These are phyloP conservation scores for Fomes fomentarius DNA, from an alignment of 1,284 basidiomycete genomes.

Conservation along the genomic window DNA sequence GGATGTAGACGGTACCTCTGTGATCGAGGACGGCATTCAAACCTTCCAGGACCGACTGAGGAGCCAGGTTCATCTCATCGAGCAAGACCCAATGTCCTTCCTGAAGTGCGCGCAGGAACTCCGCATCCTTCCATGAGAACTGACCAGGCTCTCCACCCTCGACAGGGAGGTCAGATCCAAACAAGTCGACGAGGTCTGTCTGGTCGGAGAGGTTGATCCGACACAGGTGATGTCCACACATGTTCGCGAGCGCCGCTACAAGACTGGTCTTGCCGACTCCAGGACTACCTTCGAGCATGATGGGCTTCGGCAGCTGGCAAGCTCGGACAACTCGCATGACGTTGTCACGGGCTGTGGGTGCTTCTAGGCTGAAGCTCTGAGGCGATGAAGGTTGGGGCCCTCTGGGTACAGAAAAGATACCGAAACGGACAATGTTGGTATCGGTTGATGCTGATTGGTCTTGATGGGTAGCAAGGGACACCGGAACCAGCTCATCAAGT, in stretches of 20 bases:
- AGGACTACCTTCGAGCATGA: conserved; percentile 96
- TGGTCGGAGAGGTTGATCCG: conserved; percentile 99
- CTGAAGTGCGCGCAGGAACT: conserved; percentile 93
- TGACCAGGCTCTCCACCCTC: conserved; percentile 92
- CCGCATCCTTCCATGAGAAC: conserved; percentile 97
- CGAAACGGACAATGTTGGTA: conserved; percentile 60
- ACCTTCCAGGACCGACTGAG: conserved; percentile 95
- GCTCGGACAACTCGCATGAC: conserved; percentile 90
- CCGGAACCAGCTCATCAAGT: conserved; percentile 56
- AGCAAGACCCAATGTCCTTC: conserved; percentile 96
- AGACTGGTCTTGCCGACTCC: conserved; percentile 99
- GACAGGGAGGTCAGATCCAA: conserved; percentile 95
- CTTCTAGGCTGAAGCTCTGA: conserved; percentile 81
- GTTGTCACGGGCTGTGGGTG: conserved; percentile 90
- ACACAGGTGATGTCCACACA: conserved; percentile 80
- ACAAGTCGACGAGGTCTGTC: conserved; percentile 95
- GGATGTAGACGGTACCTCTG: conserved; percentile 93
- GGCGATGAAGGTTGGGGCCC: conserved; percentile 48
- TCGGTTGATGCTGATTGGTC: conserved; percentile 39
- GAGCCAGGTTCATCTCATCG: conserved; percentile 99
- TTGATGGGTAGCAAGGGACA: conserved; percentile 29
- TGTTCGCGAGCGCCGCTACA: conserved; percentile 84
- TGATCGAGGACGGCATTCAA: conserved; percentile 98
- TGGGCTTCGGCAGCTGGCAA: conserved; percentile 89
- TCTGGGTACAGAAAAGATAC: conserved; percentile 74